phyloP scores from a whole-genome alignment of 768 basidiomycete species.

The Phanerodontia chrysosporium region DNA sequence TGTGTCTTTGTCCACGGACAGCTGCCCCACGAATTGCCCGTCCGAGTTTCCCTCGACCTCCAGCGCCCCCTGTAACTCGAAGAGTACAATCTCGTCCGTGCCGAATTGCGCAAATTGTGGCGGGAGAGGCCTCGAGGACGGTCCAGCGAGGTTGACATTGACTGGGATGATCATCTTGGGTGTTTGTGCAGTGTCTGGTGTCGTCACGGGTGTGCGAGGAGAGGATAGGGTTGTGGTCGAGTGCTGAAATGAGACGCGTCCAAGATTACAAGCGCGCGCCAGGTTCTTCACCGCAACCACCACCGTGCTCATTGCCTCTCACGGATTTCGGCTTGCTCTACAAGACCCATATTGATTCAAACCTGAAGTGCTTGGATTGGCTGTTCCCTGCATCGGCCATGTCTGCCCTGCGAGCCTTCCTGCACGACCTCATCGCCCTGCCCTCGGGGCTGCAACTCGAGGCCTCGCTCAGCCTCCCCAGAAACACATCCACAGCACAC shows the following conservation, averaged over 20 bases:
- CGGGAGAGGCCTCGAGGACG: slow-evolving; percentile 48
- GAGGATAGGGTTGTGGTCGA: background rate
- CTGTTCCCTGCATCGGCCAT: no score
- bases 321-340: no score
- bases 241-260: background rate
- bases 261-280: background rate
- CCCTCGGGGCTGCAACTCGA: slow-evolving; percentile 22
- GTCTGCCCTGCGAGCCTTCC: background rate
- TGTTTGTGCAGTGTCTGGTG: background rate
- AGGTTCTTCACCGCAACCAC: background rate
- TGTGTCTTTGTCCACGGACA: slow-evolving; percentile 56
- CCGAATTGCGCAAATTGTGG: slow-evolving; percentile 68
- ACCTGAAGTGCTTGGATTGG: no score
- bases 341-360: no score
- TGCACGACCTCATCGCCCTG: slow-evolving; percentile 15
- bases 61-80: slow-evolving; percentile 85
- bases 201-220: no score
- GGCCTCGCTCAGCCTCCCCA: background rate
- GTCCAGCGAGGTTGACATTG: slow-evolving; percentile 30
- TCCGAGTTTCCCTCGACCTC: slow-evolving; percentile 66
- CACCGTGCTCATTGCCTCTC: no score
- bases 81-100: slow-evolving; percentile 72
- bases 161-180: slow-evolving; percentile 69
- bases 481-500: background rate
- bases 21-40: slow-evolving; percentile 73